These are phyloP conservation scores for Tricholoma terreum DNA, from an alignment of 768 basidiomycete genomes.

Conservation along the genomic window DNA sequence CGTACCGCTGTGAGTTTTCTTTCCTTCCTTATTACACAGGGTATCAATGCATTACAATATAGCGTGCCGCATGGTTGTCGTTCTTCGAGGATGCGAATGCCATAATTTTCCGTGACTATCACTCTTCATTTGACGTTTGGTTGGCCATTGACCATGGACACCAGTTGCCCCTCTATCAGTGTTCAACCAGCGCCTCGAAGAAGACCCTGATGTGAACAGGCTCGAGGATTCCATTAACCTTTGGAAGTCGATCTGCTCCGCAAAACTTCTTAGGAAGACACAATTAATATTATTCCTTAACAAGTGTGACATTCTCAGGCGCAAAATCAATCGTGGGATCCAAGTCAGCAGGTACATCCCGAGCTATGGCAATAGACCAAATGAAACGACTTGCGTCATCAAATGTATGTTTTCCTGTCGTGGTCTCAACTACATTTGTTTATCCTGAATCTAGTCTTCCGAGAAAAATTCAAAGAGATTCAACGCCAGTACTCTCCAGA, in stretches of 20 bases:
- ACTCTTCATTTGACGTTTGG: not conserved
- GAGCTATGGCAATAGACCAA: slow-evolving; percentile 66
- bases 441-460: slow-evolving; percentile 44
- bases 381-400: slow-evolving; percentile 59
- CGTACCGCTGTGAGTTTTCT: slow-evolving; percentile 52
- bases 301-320: slow-evolving; percentile 65
- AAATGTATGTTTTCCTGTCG: slow-evolving; percentile 49
- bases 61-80: slow-evolving; percentile 78
- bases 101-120: slow-evolving; percentile 61
- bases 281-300: slow-evolving; percentile 65
- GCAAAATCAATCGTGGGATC: slow-evolving; percentile 61
- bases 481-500: slow-evolving; percentile 54
- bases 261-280: slow-evolving; percentile 57
- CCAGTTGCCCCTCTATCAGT: slow-evolving; percentile 72
- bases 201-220: slow-evolving; percentile 68
- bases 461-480: slow-evolving; percentile 68
- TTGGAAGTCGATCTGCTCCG: slow-evolving; percentile 69
- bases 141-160: not conserved
- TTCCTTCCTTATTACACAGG: not conserved
- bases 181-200: slow-evolving; percentile 71
- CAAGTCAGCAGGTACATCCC: slow-evolving; percentile 56
- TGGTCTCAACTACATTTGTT: not conserved
- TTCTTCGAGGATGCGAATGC: slow-evolving; percentile 79
- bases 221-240: slow-evolving; percentile 71
- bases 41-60: slow-evolving; percentile 11